Evolutionary conservation across 768 basidiomycete genomes (phyloP).

Genomic region (Nidularia pulvinata): DNA sequence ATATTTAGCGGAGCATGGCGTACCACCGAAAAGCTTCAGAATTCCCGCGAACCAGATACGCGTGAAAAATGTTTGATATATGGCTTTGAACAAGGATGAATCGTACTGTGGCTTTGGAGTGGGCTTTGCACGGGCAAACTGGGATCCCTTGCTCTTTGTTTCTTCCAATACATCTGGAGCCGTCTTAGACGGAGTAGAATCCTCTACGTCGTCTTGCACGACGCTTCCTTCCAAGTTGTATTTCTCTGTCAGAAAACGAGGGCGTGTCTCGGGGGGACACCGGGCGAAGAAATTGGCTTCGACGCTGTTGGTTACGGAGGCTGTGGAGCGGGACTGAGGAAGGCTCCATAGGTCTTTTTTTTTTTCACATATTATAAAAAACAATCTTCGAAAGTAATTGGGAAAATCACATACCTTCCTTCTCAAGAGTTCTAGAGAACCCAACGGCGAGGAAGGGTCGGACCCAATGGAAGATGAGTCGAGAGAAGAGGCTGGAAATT

Average conservation of each 20-base stretch:
- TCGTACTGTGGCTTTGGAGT: conserved; percentile 16
- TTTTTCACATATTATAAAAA: too few relatives aligned
- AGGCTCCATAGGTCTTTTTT: conserved; percentile 45
- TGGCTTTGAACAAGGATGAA: conserved; percentile 27
- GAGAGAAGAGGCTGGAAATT: conserved; percentile 25
- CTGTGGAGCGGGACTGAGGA: conserved; percentile 28
- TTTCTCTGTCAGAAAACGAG: conserved; percentile 2
- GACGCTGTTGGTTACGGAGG: conserved; percentile 29
- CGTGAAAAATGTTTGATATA: conserved; percentile 31
- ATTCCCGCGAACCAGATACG: conserved; percentile 34
- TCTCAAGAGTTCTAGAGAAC: conserved; percentile 54
- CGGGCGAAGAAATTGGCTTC: conserved; percentile 41
- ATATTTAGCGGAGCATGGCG: not conserved
- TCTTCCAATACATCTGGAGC: not conserved
- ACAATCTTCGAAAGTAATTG: not conserved
- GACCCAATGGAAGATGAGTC: conserved; percentile 53
- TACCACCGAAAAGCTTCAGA: conserved; percentile 33
- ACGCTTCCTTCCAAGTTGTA: not conserved
- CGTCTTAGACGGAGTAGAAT: not conserved
- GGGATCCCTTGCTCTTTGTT: too few relatives aligned
- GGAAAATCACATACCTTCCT: conserved; percentile 41
- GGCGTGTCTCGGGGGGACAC: conserved; percentile 38
- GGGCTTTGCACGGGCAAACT: not conserved
- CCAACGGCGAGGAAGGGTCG: conserved; percentile 54
- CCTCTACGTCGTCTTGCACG: not conserved